These are phyloP conservation scores for Eimeria falciformis DNA, from an alignment of 169 alveolate genomes.

Conservation along the genomic window DNA sequence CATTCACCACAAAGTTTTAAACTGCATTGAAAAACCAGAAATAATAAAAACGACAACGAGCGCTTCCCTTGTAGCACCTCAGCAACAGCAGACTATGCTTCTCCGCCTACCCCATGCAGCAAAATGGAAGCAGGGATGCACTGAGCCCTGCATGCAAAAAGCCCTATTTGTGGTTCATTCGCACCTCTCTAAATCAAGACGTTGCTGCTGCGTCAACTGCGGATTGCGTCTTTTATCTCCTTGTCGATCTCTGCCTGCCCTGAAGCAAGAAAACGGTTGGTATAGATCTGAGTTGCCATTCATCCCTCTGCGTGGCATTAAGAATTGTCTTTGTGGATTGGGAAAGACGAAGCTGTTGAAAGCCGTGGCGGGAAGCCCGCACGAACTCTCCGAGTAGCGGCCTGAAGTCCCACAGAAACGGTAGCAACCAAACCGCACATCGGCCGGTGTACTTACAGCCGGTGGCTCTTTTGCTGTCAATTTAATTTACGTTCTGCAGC, in stretches of 20 bases:
- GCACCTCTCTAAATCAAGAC: constrained; percentile 65
- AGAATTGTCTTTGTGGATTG: constrained; percentile 73
- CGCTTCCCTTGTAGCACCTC: no score
- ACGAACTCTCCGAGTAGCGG: constrained; percentile 43
- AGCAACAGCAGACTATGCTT: no score
- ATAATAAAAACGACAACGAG: no score
- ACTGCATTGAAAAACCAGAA: no score
- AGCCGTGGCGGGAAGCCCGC: constrained; percentile 72
- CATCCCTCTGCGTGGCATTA: constrained; percentile 33
- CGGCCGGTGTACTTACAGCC: no score
- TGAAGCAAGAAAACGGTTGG: not conserved
- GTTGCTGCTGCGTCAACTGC: constrained; percentile 54
- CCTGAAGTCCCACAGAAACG: constrained; percentile 27
- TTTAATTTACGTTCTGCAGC: no score
- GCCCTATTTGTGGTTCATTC: not conserved
- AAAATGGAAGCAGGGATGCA: no score
- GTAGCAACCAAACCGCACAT: no score
- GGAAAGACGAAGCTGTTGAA: constrained; percentile 75
- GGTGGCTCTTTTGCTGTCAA: no score
- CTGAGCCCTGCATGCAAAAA: no score
- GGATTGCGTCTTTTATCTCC: constrained; percentile 5
- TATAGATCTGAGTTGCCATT: constrained; percentile 15
- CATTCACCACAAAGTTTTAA: not conserved
- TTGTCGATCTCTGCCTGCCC: constrained; percentile 14
- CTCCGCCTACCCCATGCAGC: no score